A percentile compares a stretch with the other conserved stretches of the same genome.
Conservation (phyloP, 345 rosid genomes). For the Lumnitzera racemosa region DNA sequence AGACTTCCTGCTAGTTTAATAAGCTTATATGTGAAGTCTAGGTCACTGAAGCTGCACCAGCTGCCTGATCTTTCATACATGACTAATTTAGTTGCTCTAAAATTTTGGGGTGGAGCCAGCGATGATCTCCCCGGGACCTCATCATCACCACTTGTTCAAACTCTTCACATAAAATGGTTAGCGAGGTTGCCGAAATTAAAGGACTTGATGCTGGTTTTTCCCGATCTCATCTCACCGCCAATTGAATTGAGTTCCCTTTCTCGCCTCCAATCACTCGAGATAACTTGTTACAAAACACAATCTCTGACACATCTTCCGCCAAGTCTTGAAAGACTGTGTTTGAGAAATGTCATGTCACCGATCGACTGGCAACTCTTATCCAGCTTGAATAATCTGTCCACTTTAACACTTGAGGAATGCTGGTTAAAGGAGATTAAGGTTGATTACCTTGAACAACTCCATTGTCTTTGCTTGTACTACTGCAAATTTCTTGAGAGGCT, state of each 20-base stretch:
- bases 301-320: neutral
- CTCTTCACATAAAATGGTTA: neutral
- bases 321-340: neutral
- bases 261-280: neutral
- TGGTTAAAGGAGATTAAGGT: neutral
- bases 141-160: neutral
- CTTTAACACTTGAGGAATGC: neutral
- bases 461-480: too few species aligned
- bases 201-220: neutral
- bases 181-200: neutral
- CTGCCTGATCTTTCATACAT: neutral
- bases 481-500: too few species aligned
- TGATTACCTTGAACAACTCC: too few species aligned
- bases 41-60: neutral
- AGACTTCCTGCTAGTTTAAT: neutral
- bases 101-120: too few species aligned
- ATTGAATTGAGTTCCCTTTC: neutral
- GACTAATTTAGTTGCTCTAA: neutral
- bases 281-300: neutral
- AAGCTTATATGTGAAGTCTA: neutral
- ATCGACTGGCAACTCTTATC: neutral
- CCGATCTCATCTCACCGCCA: neutral
- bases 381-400: neutral
- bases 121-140: too few species aligned
- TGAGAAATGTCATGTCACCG: neutral